Conservation (phyloP, 2,329 filamentous ascomycete species). For the Colletotrichum tamarilloi region DNA sequence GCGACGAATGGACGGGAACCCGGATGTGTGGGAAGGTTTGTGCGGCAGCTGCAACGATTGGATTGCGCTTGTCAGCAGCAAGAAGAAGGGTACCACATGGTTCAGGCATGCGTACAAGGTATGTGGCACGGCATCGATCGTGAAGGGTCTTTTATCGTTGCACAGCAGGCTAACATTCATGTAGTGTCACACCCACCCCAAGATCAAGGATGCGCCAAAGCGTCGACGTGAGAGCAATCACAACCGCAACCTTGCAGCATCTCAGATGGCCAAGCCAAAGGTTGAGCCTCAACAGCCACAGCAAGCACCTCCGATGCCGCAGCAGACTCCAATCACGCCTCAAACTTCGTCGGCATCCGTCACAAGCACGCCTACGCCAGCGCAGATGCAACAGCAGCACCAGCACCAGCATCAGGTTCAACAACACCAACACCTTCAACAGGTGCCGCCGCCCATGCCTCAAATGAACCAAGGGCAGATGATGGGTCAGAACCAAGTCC, state of each 20-base stretch:
- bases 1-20: constrained; percentile 81
- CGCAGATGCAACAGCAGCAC: constrained; percentile 40
- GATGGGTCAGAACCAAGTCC: constrained; percentile 34
- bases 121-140: constrained; percentile 41
- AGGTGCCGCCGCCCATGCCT: constrained; percentile 38
- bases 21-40: constrained; percentile 84
- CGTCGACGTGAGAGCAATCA: constrained; percentile 72
- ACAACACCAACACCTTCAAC: constrained; percentile 39
- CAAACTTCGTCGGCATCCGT: constrained; percentile 51
- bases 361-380: constrained; percentile 52
- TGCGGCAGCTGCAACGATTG: constrained; percentile 84
- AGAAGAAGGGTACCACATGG: constrained; percentile 94
- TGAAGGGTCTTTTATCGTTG: constrained; percentile 33
- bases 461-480: constrained; percentile 33
- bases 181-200: constrained; percentile 77
- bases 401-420: constrained; percentile 39
- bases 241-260: constrained; percentile 53
- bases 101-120: constrained; percentile 92
- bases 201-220: constrained; percentile 78
- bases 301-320: constrained; percentile 38
- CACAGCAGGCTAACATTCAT: constrained; percentile 18
- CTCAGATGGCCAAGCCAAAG: constrained; percentile 60
- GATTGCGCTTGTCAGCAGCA: constrained; percentile 84
- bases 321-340: constrained; percentile 51
- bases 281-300: constrained; percentile 50